phyloP scores from a whole-genome alignment of 306 rosid species.

The Rosa lucieae region DNA sequence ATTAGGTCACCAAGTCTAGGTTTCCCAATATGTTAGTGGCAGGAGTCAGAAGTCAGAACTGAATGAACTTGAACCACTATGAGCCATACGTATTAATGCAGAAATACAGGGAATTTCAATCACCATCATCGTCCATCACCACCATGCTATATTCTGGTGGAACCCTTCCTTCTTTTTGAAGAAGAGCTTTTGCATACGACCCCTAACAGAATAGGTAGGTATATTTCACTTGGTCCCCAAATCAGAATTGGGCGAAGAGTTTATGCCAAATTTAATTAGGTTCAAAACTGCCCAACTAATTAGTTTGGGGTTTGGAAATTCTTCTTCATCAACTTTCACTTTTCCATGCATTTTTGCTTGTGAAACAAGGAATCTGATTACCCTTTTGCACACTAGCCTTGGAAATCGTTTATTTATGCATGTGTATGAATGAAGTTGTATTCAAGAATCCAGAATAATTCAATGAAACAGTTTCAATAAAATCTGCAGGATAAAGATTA shows the following conservation, averaged over 20 bases:
- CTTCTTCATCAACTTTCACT: neutral
- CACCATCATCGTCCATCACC: neutral
- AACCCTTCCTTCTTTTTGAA: neutral
- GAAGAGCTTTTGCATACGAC: neutral
- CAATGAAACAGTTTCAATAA: neutral
- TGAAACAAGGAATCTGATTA: neutral
- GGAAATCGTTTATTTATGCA: neutral
- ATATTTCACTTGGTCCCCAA: neutral
- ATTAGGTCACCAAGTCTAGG: neutral
- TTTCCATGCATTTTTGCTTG: neutral
- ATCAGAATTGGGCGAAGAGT: neutral
- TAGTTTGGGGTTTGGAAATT: neutral
- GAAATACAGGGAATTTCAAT: neutral
- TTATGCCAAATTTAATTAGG: neutral
- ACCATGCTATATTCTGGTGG: neutral
- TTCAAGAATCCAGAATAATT: neutral
- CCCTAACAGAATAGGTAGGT: neutral
- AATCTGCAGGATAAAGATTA: neutral
- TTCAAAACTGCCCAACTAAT: neutral
- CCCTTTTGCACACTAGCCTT: neutral
- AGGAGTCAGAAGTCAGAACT: neutral
- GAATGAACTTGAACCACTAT: neutral
- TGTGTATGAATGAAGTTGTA: neutral
- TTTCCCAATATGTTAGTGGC: neutral
- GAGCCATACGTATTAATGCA: neutral